phyloP scores from a whole-genome alignment of 2,329 filamentous ascomycete species.

The Samsoniella hepiali region DNA sequence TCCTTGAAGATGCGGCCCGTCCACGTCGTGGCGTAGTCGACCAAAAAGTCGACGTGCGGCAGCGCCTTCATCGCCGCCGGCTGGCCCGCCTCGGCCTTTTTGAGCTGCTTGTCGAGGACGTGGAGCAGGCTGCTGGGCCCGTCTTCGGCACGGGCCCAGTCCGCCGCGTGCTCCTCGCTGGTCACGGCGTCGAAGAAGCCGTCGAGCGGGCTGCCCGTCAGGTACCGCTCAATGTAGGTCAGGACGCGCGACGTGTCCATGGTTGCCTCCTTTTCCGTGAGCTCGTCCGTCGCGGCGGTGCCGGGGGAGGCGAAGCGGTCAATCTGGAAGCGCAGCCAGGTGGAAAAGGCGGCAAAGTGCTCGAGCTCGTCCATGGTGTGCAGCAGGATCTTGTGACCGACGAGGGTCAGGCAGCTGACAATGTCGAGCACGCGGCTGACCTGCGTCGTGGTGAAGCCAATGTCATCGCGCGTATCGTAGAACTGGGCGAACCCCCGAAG shows the following conservation, averaged over 20 bases:
- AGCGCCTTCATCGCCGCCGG: constrained; percentile 48
- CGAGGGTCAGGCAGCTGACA: constrained; percentile 69
- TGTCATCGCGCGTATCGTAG: constrained; percentile 61
- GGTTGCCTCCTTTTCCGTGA: constrained; percentile 71
- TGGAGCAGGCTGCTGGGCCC: constrained; percentile 45
- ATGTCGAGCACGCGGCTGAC: constrained; percentile 66
- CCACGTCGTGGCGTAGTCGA: constrained; percentile 54
- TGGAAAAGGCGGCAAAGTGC: constrained; percentile 74
- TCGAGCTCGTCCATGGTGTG: constrained; percentile 72
- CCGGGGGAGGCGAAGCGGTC: constrained; percentile 66
- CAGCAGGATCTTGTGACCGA: constrained; percentile 70
- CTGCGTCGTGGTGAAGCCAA: constrained; percentile 63
- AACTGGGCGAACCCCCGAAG: constrained; percentile 82
- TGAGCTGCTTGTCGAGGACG: constrained; percentile 48
- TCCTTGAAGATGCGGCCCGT: constrained; percentile 61
- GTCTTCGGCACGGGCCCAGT: constrained; percentile 43
- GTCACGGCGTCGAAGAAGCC: constrained; percentile 54
- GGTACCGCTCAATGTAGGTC: constrained; percentile 70
- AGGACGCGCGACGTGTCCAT: constrained; percentile 72
- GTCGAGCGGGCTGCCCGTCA: constrained; percentile 63
- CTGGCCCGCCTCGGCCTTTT: constrained; percentile 44
- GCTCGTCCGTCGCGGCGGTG: constrained; percentile 62
- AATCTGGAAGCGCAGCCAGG: constrained; percentile 81
- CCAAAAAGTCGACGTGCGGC: constrained; percentile 62
- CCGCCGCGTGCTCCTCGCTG: constrained; percentile 49